Percentiles rank a stretch among this genome's conserved stretches.
phyloP scores from a whole-genome alignment of 257 asterid genomes.

The Solanum phureja region DNA sequence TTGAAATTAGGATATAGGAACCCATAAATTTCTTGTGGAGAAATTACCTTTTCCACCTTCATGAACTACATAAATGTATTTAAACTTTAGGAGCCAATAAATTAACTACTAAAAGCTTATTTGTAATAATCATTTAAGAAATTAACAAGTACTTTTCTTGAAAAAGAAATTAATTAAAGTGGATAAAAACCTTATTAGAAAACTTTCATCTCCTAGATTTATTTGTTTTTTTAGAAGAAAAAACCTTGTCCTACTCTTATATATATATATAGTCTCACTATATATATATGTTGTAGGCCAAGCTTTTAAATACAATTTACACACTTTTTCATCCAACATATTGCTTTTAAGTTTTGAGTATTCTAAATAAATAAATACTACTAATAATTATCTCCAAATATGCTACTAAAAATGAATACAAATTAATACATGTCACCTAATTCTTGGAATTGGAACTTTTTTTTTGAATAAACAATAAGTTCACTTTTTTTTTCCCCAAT shows the following conservation, averaged over 20 bases:
- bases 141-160: neutral
- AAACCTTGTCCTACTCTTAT: too few species aligned
- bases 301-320: neutral
- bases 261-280: too few species aligned
- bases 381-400: neutral
- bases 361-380: neutral
- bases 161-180: neutral
- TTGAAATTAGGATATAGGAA: too few species aligned
- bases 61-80: too few species aligned
- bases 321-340: neutral
- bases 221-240: too few species aligned
- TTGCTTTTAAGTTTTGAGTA: neutral
- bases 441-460: neutral
- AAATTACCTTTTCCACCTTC: too few species aligned
- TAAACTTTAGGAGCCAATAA: too few species aligned
- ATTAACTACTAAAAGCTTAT: too few species aligned
- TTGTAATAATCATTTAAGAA: too few species aligned
- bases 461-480: neutral
- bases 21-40: too few species aligned
- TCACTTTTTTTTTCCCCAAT: neutral
- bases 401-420: neutral
- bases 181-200: neutral
- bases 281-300: neutral
- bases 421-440: neutral
- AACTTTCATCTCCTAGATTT: neutral